These are phyloP conservation scores for Cardiospermum halicacabum DNA, from an alignment of 345 rosid species.

Conservation along the genomic window DNA sequence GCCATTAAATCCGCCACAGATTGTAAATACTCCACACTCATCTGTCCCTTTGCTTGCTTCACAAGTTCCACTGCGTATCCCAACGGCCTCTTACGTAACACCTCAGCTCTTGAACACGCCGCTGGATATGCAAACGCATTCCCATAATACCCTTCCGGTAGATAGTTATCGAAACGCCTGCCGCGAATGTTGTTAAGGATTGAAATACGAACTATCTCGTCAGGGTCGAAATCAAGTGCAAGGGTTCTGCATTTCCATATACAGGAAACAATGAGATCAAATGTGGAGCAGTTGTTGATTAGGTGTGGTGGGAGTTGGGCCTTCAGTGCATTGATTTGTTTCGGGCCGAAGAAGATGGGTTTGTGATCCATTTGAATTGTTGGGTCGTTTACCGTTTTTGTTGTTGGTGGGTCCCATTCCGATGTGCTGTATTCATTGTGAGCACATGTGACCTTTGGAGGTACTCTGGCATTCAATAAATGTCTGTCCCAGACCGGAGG, in stretches of 20 bases:
- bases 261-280: constrained; percentile 13
- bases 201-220: constrained; percentile 13
- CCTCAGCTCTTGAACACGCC: constrained; percentile 5
- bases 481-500: background rate
- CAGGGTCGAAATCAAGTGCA: no score
- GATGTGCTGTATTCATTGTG: constrained; percentile 3
- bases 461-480: background rate
- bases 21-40: constrained; percentile 15
- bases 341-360: constrained; percentile 6
- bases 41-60: constrained; percentile 9
- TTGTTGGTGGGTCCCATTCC: background rate
- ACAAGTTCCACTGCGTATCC: constrained; percentile 17
- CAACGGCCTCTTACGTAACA: background rate
- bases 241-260: constrained; percentile 25
- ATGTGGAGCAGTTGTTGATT: constrained; percentile 6
- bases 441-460: constrained; percentile 2
- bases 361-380: background rate
- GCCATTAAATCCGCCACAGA: constrained; percentile 14
- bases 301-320: constrained; percentile 4
- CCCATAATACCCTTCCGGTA: constrained; percentile 28
- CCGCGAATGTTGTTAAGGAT: constrained; percentile 5
- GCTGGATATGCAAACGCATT: constrained; percentile 17
- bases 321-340: background rate
- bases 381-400: background rate
- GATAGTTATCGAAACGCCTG: background rate